These are phyloP conservation scores for Trypanosoma rangeli DNA, from an alignment of 208 protist species.

Conservation along the genomic window DNA sequence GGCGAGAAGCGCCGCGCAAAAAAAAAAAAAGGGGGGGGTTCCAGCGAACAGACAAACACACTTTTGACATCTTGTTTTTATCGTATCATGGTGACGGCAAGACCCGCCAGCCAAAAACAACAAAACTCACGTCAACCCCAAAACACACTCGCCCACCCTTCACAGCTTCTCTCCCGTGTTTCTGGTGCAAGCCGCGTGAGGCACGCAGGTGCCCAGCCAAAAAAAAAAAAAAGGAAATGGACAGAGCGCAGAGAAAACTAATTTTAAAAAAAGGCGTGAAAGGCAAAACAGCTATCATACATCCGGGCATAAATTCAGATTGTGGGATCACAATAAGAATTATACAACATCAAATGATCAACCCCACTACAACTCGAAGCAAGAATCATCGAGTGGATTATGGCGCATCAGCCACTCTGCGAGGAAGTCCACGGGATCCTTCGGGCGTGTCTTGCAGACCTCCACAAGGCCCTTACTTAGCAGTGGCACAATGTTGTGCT, in stretches of 20 bases:
- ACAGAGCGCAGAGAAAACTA: background rate
- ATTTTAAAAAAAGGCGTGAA: background rate
- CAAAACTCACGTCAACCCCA: background rate
- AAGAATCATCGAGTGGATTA: slow-evolving; percentile 88
- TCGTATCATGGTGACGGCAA: background rate
- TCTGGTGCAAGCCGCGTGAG: background rate
- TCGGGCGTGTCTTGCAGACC: slow-evolving; percentile 87
- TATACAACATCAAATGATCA: slow-evolving; percentile 19
- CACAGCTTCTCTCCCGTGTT: background rate
- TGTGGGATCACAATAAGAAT: background rate
- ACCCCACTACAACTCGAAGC: slow-evolving; percentile 57
- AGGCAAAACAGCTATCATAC: slow-evolving; percentile 3
- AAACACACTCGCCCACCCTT: background rate
- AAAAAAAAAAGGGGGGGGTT: background rate
- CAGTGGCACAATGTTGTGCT: slow-evolving; percentile 90
- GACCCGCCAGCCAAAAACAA: background rate
- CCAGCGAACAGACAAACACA: background rate
- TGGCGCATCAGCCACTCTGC: slow-evolving; percentile 92
- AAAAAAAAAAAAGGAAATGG: background rate
- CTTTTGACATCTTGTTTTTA: background rate
- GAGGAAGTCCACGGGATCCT: slow-evolving; percentile 94
- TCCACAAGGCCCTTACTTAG: slow-evolving; percentile 93
- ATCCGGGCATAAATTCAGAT: background rate
- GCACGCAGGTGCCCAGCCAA: background rate
- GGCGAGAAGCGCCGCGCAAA: background rate